Conservation (phyloP, 306 rosid genomes). For the Astragalus glycyphyllos region DNA sequence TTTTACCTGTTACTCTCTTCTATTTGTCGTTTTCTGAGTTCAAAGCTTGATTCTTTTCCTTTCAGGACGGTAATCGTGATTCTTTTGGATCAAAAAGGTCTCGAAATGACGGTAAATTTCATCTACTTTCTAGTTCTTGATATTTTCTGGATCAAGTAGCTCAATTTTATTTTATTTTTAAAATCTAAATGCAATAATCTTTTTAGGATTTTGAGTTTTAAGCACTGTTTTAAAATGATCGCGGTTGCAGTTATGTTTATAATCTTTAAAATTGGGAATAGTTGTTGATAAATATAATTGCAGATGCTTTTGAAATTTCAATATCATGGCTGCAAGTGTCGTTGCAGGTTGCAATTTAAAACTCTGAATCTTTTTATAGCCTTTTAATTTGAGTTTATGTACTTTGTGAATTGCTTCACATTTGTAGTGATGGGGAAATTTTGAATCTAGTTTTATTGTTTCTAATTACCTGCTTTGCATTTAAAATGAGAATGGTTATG, state of each 20-base stretch:
- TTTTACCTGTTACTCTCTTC: neutral
- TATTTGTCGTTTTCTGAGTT: neutral
- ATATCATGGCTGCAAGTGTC: neutral
- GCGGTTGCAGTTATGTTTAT: neutral
- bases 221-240: neutral
- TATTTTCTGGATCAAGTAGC: neutral
- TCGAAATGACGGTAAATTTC: slow-evolving; percentile 49
- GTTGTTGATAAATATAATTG: neutral
- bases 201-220: neutral
- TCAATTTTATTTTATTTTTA: neutral
- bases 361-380: too few species aligned
- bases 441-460: slow-evolving; percentile 22
- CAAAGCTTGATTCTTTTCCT: neutral
- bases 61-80: slow-evolving; percentile 51
- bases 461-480: neutral
- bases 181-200: neutral
- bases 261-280: neutral
- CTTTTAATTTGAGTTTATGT: neutral
- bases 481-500: slow-evolving; percentile 22
- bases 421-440: too few species aligned
- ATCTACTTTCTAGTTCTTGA: neutral
- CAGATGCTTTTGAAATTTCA: neutral
- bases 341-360: neutral
- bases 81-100: slow-evolving; percentile 55
- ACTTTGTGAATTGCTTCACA: neutral